Base-by-base conservation (phyloP, 176 grass and related monocot genomes). In the Tillandsia fasciculata region DNA sequence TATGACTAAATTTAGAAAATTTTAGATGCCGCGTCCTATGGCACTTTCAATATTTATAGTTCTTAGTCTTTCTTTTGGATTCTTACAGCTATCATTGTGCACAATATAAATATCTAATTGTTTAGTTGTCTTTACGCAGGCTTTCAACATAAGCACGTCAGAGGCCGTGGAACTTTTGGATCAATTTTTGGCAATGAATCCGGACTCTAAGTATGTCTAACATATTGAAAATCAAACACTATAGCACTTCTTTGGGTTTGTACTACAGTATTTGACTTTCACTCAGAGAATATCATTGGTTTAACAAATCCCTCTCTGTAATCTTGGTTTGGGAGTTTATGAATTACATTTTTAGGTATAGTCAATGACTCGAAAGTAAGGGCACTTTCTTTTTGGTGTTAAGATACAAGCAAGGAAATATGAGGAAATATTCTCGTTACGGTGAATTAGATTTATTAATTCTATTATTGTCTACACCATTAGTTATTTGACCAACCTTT, bases 101-200 rank as follows among this genome's bases (percentile, higher is more conserved):
- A 8, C 9, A 20, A 61, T 61, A 61, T 61, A 18, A 61, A 61
- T 4, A 18, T 61, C 56, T 61, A 61, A 61, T 23, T 18, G 15
- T 22, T 61, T 61, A 9, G 28, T 52, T 27, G 14, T 18, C 27
- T 72, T 27, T 64, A 8, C 33, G 3, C 56, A 61, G 56, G 22
- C 15, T 61, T 61, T 61, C 17, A 61, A 61, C 56, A 61, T 99
- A 69, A 93, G 48, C 78, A 86, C 94, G 67, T 87, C 94, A 28
- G 94, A 93, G 80, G 72, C 80, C 52, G 78, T 93, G 77, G 87
- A 85, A 74, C 75, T 88, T 69, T 83, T 93, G 75, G 94, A 99
- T 77, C 72, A 77, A 66, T 99, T 99, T 74, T 71, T 99, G 68
- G 71, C 72, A 47, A 93, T 93, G 94, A 80, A 84, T 48, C 94